Percentiles rank a stretch among this genome's conserved stretches.
Evolutionary conservation across 2,329 filamentous ascomycete genomes (phyloP).

Genomic region (Microdochium paspali): DNA sequence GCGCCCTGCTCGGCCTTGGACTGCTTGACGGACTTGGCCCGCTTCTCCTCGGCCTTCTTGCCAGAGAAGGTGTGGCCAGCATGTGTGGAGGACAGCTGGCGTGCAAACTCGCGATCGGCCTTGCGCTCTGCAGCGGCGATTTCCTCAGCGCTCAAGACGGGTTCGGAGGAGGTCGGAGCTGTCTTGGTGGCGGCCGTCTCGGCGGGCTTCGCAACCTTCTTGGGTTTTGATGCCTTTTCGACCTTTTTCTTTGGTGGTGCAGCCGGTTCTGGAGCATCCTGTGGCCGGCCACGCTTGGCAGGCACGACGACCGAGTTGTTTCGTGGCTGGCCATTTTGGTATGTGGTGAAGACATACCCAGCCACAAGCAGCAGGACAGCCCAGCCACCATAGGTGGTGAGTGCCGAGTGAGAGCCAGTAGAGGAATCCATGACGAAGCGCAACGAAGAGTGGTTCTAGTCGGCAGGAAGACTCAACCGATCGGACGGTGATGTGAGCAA

Average conservation of each 20-base stretch:
- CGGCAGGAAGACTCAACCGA: too few relatives aligned
- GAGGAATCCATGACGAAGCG: constrained; percentile 15
- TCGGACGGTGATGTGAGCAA: too few relatives aligned
- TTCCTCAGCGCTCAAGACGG: constrained; percentile 27
- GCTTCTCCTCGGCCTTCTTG: constrained; percentile 50
- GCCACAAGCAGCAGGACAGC: constrained; percentile 18
- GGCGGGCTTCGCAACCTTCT: constrained; percentile 26
- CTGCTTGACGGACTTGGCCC: constrained; percentile 62
- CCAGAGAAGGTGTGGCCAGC: constrained; percentile 53
- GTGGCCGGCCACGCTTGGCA: constrained; percentile 11
- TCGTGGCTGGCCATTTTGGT: constrained; percentile 6
- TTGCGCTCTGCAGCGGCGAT: constrained; percentile 59
- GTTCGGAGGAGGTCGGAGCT: constrained; percentile 19
- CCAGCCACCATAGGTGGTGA: constrained; percentile 26
- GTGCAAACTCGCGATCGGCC: constrained; percentile 55
- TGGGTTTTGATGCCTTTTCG: constrained; percentile 18
- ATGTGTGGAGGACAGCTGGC: constrained; percentile 61
- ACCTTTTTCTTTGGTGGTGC: constrained; percentile 14
- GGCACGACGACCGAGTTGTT: constrained; percentile 7
- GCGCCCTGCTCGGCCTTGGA: constrained; percentile 47
- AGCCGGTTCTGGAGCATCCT: constrained; percentile 12
- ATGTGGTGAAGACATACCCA: constrained; percentile 15
- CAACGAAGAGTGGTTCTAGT: not conserved
- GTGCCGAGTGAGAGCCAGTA: constrained; percentile 12
- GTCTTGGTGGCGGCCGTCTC: constrained; percentile 16